Base-by-base conservation (phyloP, 2,329 filamentous ascomycete species). In the Coccinonectria pachysandricola region DNA sequence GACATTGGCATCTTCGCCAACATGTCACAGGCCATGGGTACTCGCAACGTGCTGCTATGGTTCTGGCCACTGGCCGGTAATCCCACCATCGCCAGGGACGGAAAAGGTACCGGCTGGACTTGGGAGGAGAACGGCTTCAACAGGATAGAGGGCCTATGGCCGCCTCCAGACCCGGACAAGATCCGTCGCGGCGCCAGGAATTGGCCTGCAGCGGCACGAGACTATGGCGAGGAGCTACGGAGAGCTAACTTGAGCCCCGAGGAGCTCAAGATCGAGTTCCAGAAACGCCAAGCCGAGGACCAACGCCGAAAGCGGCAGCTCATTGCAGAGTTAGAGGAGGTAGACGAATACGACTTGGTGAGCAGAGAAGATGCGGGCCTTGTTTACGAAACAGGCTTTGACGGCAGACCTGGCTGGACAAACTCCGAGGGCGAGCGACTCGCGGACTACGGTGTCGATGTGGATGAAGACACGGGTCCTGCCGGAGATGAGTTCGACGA, bases 91-190 rank as follows among this genome's bases (percentile, higher is more conserved):
- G 51, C 55, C 9, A 47, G 50, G 26, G 34, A 56, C 22, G 54
- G 54, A 8, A 39, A 27, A 12, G 65, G 60, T 4, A 34, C 43
- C 0, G 68, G 72, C 31, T 70, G 79, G 74, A 50, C 56, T 5
- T 87, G 77, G 58, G 71, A 77, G 35, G 77, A 79, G 38, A 91
- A 91, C 53, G 82, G 75, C 2, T 81, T 87, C 50, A 85, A 91
- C 53, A 68, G 75, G 37, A 54, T 54, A 27, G 50, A 59, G 20
- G 66, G 64, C 27, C 61, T 71, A 48, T 80, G 75, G 75, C 75
- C 75, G 13, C 75, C 75, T 1, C 52, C 57, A 0, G 69, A 79
- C 50, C 74, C 74, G 12, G 73, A 77, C 15, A 77, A 73, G 52
- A 49, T 68, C 34, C 60, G 67, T 1, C 56, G 60, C 23, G 53